Base-by-base conservation (phyloP, 148 eudicot species). In the Suaeda aralocaspica region DNA sequence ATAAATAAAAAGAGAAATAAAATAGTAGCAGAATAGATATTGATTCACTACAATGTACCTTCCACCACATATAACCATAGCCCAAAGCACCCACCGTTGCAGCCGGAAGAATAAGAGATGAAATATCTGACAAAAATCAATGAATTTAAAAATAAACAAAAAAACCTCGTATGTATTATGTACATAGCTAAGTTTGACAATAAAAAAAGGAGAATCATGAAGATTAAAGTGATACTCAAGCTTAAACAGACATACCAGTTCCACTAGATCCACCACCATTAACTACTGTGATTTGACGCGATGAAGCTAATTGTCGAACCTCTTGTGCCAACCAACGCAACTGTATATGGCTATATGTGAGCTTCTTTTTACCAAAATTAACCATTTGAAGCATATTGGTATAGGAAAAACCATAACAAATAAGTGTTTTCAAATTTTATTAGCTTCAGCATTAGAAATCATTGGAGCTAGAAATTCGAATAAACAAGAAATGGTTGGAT, bases 51-150 rank as follows among this genome's bases (percentile, higher is more conserved):
- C n/a, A 16, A 48, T 42, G 71, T 69, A 93, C 98, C 95, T 93
- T 93, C 98, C 92, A 93, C 98, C 96, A 90, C 96, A 93, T 93
- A 80, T 90, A 93, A 61, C 95, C 98, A 79, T 93, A 93, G 63
- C 96, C 90, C 79, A 88, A 14, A 59, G 92, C 92, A 50, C 98
- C 96, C 62, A 88, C 15, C 42, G 92, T 76, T 58, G 89, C 96
- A 79, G 91, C 98, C 42, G 96, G 96, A 73, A 88, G 75, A 55
- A 87, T 71, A 25, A 90, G 74, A 72, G 87, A 74, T 65, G 86
- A 64, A 13, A 76, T 33, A 81, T 86, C 96, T 86, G 80, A 18
- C n/a, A 53, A 55, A 60, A 59, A 21, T 26, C 21, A 51, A 57
- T 34, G 9, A 15, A 66, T 64, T 45, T 62, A 62, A 48, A 74